Evolutionary conservation across 1,284 basidiomycete genomes (phyloP), one percentile per base, ranked within the genome.

Genomic region (Moesziomyces globuligerus): DNA sequence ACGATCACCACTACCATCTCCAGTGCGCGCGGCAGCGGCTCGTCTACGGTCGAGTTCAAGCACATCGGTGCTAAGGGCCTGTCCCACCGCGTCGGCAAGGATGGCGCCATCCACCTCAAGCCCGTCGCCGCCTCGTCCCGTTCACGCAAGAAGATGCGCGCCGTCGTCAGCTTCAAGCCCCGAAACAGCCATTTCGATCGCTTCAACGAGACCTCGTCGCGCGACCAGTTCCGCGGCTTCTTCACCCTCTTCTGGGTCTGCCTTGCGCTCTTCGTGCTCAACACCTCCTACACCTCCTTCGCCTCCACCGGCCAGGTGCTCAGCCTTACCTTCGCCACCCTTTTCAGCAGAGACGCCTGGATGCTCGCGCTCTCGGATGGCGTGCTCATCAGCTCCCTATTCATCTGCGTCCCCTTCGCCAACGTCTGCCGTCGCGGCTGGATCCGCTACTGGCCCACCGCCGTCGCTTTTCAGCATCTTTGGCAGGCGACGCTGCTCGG

Each of bases 341-440:
- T 95, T 85, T 91, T 99, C 83, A 94, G 92, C 0, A 87, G 89
- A 59, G 92, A 98, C 81, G 92, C 89, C 1, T 81, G 90, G 45
- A 90, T 89, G 0, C 88, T 98, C 13, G 93, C 92, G 0, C 75
- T 95, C 23, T 91, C 90, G 42, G 95, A 98, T 77, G 89, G 86
- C 1, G 86, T 91, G 25, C 88, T 98, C 61, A 90, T 97, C 10
- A 83, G 86, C 7, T 87, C 87, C 72, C 94, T 92, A 15, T 88
- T 87, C 15, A 76, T 96, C 21, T 86, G 85, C 56, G 92, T 98
- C 0, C 90, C 91, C 0, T 93, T 96, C 76, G 91, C 72, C 34
- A 74, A 74, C 20, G 41, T 72, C 7, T 53, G 78, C 37, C 25
- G 61, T 8, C 46, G 60, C 4, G 77, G 72, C 28, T 74, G 73